Base-by-base conservation (phyloP, 1,284 basidiomycete species). In the Cutaneotrichosporon spelunceum region DNA sequence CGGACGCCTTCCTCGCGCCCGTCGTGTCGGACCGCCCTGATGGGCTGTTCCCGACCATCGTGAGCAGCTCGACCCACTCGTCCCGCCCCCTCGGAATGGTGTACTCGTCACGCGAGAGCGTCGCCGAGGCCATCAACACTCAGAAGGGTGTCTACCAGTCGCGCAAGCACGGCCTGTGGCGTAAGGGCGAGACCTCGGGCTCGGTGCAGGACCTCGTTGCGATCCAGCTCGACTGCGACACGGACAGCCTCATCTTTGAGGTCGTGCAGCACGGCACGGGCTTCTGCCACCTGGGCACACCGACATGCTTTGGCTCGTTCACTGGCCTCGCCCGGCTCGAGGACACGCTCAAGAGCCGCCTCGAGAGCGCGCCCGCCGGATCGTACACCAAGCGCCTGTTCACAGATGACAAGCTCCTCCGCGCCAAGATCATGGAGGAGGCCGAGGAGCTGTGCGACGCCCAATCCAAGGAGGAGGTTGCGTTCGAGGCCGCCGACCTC, bases 371-470 rank as follows among this genome's bases (percentile, higher is more conserved):
- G 0, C 94, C 93, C 0, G 86, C 88, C 65, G 94, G 91, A 1
- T 93, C 90, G 9, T 99, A 99, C 80, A 99, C 96, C 14, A 87
- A 86, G 59, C 83, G 93, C 50, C 80, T 99, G 26, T 98, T 99
- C 78, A 84, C 84, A 60, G 92, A 98, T 71, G 81, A 88, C 11
- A 84, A 85, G 53, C 83, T 99, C 23, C 83, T 99, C 49, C 85
- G 84, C 56, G 88, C 93, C 56, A 99, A 99, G 82, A 93, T 99
- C 65, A 92, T 91, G 86, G 96, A 99, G 78, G 96, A 99, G 78
- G 96, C 96, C 0, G 91, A 95, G 71, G 96, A 99, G 78, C 84
- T 99, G 14, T 95, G 93, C 72, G 84, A 84, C 27, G 96, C 96
- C 16, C 82, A 87, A 69, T 86, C 86, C 5, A 85, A 86, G 72